These are phyloP conservation scores for Colletotrichum paranaense DNA, from an alignment of 2,329 filamentous ascomycete genomes.

Conservation along the genomic window DNA sequence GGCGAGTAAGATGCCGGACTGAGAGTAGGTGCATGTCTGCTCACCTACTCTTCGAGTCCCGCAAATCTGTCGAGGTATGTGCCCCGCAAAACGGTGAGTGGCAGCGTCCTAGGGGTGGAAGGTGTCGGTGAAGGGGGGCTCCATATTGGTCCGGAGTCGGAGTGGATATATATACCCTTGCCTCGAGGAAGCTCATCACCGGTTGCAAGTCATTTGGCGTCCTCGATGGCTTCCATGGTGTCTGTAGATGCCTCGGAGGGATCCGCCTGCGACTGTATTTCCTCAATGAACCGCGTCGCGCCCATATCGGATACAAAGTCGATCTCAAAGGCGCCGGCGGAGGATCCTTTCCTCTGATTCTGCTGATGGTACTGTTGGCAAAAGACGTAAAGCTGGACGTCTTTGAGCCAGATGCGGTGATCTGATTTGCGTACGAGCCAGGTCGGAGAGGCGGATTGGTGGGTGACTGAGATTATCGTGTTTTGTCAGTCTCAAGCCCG, in stretches of 20 bases:
- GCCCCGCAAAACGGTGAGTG: neutral
- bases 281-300: slow-evolving; percentile 52
- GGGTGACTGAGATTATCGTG: slow-evolving; percentile 58
- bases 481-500: neutral
- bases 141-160: neutral
- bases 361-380: slow-evolving; percentile 65
- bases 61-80: neutral
- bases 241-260: slow-evolving; percentile 1
- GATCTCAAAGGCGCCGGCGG: slow-evolving; percentile 62
- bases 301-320: slow-evolving; percentile 58
- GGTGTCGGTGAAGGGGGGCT: neutral
- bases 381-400: slow-evolving; percentile 70
- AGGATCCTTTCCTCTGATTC: slow-evolving; percentile 60
- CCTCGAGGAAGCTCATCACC: neutral
- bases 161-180: neutral
- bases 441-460: slow-evolving; percentile 57
- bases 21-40: neutral
- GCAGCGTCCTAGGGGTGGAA: neutral
- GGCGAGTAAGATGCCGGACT: neutral
- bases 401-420: slow-evolving; percentile 62
- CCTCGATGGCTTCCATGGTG: slow-evolving; percentile 4
- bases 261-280: slow-evolving; percentile 43
- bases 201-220: neutral
- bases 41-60: neutral
- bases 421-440: slow-evolving; percentile 63